phyloP scores from a whole-genome alignment of 2,329 filamentous ascomycete species.

The Cladophialophora psammophila region DNA sequence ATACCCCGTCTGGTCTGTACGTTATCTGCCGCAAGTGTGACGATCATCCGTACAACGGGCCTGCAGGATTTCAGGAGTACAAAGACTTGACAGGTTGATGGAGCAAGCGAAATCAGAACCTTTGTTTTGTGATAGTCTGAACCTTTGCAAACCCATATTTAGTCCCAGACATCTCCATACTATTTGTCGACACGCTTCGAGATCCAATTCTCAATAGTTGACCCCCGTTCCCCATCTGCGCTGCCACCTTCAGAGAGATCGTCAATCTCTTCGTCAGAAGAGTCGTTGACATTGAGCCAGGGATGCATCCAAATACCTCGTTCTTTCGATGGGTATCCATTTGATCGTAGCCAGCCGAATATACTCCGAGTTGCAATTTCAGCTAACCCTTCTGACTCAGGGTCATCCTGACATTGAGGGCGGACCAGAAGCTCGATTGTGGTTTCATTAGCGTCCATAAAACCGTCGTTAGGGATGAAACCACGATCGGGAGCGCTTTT shows the following conservation, averaged over 20 bases:
- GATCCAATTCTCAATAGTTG: background rate
- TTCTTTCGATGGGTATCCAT: no score
- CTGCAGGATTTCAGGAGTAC: background rate
- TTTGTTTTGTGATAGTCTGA: background rate
- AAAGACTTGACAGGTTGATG: background rate
- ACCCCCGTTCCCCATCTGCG: background rate
- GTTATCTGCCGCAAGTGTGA: background rate
- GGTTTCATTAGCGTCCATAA: no score
- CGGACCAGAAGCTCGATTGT: no score
- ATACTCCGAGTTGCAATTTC: no score
- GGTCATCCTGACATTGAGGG: no score
- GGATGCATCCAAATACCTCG: no score
- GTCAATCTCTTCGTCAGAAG: no score
- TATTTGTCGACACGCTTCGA: background rate
- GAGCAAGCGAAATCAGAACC: background rate
- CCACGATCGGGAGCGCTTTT: no score
- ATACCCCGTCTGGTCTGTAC: background rate
- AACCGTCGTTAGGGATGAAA: no score
- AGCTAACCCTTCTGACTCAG: no score
- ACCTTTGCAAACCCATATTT: background rate
- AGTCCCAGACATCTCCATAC: background rate
- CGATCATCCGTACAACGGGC: background rate
- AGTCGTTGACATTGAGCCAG: no score
- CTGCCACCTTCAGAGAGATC: background rate
- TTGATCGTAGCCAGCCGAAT: no score